phyloP scores from a whole-genome alignment of 2,329 filamentous ascomycete genomes.

The Aspergillus tubingensis region DNA sequence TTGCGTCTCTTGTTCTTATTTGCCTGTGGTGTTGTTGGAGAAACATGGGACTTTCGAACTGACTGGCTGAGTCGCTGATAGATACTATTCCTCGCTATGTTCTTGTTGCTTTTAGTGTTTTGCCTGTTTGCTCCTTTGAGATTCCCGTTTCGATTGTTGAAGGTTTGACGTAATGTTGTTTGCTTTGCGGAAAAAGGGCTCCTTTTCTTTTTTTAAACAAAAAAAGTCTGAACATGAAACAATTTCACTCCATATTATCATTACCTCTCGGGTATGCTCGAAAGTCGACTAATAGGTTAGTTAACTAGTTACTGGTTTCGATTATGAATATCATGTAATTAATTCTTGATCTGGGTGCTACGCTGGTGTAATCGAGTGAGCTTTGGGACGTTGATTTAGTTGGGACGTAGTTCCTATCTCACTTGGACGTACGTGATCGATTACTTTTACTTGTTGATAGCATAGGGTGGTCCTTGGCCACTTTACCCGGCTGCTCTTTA shows the following conservation, averaged over 20 bases:
- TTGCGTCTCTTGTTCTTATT: constrained; percentile 10
- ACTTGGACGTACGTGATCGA: too few relatives aligned
- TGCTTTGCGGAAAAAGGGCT: constrained; percentile 1
- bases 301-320: not conserved
- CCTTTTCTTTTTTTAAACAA: not conserved
- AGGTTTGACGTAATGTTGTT: constrained; percentile 3
- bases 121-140: constrained; percentile 4
- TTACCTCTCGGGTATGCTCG: not conserved
- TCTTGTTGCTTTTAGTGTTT: not conserved
- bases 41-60: constrained; percentile 16
- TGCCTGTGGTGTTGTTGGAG: constrained; percentile 19
- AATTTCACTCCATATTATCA: not conserved
- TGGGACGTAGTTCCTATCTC: too few relatives aligned
- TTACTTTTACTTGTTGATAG: too few relatives aligned
- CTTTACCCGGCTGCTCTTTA: too few relatives aligned
- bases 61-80: constrained; percentile 25
- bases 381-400: too few relatives aligned
- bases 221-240: not conserved
- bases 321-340: too few relatives aligned
- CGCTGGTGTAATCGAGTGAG: too few relatives aligned
- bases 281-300: not conserved
- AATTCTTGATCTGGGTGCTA: too few relatives aligned
- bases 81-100: constrained; percentile 20
- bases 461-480: too few relatives aligned
- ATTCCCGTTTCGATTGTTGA: not conserved